Base-by-base conservation (phyloP, 345 rosid genomes). In the Limnanthes douglasii region DNA sequence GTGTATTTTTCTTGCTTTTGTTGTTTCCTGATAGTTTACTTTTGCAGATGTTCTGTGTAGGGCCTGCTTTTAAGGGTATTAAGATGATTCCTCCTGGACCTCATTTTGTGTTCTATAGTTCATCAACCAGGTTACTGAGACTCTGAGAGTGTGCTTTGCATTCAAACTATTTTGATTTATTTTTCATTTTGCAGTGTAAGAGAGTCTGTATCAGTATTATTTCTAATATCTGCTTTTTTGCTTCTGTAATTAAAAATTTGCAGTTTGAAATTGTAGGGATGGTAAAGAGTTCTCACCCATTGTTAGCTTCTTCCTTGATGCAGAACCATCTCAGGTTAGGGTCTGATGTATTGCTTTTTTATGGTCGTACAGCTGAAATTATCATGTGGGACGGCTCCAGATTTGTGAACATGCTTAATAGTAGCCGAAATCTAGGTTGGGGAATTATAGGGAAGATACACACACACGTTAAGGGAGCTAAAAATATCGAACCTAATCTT, bases 81-180 rank as follows among this genome's bases (percentile, higher is more conserved):
- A 90, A 90, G 71, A 84, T 90, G 98, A 76, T 84, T 42, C 95
- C 98, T 27, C 84, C 94, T 24, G 95, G 95, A 21, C 63, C 72
- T 56, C 95, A 90, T 65, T 80, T 90, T 54, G 53, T 80, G 1
- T 90, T 58, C 47, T 90, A 76, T 31, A 72, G 92, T 53, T 70
- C 95, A 29, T 70, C 94, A 1, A 70, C 59, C 68, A 66, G 95
- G 97, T 79, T 48, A 2, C 25, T 34, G 4, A 15, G 6, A 15
- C n/a, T 11, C 11, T 26, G 2, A 2, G 8, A 2, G 30, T 9
- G 30, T 12, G 8, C 11, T 6, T 26, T 26, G 21, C 17, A 30
- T 31, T 33, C 10, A 1, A 6, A 13, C 8, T 2, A 15, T 14
- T 31, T 53, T 32, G 19, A 4, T 14, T 26, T 28, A 4, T 1